Percentiles rank a stretch among this genome's conserved stretches.
Conservation (phyloP, 768 basidiomycete genomes). For the Trametes meyenii region DNA sequence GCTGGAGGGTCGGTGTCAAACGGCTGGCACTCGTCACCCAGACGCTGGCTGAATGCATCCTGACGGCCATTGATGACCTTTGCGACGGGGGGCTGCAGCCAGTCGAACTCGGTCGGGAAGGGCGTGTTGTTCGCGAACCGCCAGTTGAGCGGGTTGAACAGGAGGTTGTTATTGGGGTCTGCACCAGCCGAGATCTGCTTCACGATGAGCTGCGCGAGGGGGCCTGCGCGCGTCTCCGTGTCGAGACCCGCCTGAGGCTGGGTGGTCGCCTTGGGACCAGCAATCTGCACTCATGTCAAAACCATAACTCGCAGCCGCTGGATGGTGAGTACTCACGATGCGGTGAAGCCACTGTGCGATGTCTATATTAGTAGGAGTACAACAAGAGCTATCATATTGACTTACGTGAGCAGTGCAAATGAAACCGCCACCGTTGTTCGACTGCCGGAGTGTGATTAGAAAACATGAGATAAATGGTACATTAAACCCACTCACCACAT, state of each 20-base stretch:
- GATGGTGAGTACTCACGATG: conserved; percentile 32
- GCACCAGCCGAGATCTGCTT: conserved; percentile 43
- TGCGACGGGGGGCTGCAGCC: conserved; percentile 48
- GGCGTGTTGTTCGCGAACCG: conserved; percentile 46
- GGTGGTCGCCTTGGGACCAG: conserved; percentile 53
- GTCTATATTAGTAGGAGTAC: not conserved
- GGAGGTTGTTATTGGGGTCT: conserved; percentile 47
- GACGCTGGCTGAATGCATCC: conserved; percentile 54
- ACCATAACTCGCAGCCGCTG: not conserved
- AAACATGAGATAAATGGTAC: no score
- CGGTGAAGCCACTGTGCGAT: conserved; percentile 42
- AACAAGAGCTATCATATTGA: not conserved
- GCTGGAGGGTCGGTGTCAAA: conserved; percentile 42
- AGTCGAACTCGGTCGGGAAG: conserved; percentile 46
- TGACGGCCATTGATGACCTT: conserved; percentile 48
- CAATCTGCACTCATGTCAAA: conserved; percentile 35
- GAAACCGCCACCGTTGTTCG: conserved; percentile 44
- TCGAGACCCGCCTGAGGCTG: conserved; percentile 59
- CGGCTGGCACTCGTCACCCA: conserved; percentile 41
- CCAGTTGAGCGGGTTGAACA: conserved; percentile 56
- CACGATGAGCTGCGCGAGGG: conserved; percentile 53
- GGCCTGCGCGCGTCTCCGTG: conserved; percentile 49
- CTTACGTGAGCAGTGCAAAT: conserved; percentile 64
- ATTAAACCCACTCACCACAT: conserved; percentile 41
- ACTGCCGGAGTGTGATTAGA: conserved; percentile 10